These are phyloP conservation scores for Psilocybe tampanensis DNA, from an alignment of 768 basidiomycete species.

Conservation along the genomic window DNA sequence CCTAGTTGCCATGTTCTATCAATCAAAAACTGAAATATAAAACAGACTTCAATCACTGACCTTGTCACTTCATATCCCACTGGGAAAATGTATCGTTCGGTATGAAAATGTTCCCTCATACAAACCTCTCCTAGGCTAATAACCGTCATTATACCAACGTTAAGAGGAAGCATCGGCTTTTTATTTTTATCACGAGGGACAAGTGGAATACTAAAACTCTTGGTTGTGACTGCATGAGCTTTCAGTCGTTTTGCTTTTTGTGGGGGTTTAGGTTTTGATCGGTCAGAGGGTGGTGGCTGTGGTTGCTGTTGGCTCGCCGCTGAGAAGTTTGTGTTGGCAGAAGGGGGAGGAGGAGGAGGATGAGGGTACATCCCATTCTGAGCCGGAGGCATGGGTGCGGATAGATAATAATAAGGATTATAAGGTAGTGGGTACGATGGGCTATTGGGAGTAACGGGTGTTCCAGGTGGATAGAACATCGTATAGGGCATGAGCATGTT, in stretches of 20 bases:
- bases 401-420: constrained; percentile 47
- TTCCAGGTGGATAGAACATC: constrained; percentile 41
- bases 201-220: constrained; percentile 75
- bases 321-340: not conserved
- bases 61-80: constrained; percentile 84
- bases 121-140: constrained; percentile 74
- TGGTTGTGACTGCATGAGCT: constrained; percentile 79
- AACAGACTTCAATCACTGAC: constrained; percentile 35
- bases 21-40: too few species aligned
- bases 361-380: constrained; percentile 39
- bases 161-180: constrained; percentile 74
- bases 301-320: constrained; percentile 8
- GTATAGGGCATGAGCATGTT: constrained; percentile 45
- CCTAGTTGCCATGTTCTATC: constrained; percentile 38
- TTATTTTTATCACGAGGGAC: constrained; percentile 76
- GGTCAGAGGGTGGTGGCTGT: constrained; percentile 27
- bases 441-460: constrained; percentile 40
- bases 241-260: constrained; percentile 70
- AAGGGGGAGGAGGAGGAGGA: constrained; percentile 26
- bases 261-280: constrained; percentile 50
- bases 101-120: constrained; percentile 84
- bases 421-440: constrained; percentile 37
- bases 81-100: constrained; percentile 87
- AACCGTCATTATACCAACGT: constrained; percentile 88
- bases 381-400: constrained; percentile 36